phyloP scores from a whole-genome alignment of 495 filamentous ascomycete genomes.

The Aspergillus sclerotioniger region DNA sequence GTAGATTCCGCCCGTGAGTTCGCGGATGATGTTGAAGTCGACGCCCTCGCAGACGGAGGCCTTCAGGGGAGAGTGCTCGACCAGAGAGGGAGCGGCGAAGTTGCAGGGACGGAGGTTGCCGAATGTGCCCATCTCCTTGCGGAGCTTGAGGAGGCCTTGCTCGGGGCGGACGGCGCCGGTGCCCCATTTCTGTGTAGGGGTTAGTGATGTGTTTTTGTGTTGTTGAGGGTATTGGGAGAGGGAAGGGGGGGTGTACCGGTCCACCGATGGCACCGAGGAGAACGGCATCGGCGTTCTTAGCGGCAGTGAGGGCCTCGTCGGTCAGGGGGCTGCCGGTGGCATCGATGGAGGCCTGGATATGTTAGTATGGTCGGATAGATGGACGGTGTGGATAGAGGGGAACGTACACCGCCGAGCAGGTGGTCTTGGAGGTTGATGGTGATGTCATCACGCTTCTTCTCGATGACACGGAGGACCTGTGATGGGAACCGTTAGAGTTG shows the following conservation, averaged over 20 bases:
- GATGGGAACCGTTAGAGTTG: background rate
- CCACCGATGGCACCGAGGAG: conserved; percentile 95
- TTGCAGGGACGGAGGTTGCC: conserved; percentile 97
- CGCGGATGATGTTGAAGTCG: conserved; percentile 93
- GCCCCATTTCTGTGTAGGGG: conserved; percentile 77
- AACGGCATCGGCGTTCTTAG: conserved; percentile 87
- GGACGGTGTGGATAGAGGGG: background rate
- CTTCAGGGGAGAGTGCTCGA: conserved; percentile 86
- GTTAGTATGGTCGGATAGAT: background rate
- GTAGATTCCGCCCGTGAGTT: conserved; percentile 95
- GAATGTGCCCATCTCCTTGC: conserved; percentile 92
- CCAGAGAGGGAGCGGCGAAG: conserved; percentile 87
- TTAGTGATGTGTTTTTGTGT: conserved; percentile 1
- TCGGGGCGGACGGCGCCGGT: conserved; percentile 86
- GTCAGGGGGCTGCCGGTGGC: conserved; percentile 74
- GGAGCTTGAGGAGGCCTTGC: conserved; percentile 88
- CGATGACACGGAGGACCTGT: conserved; percentile 66
- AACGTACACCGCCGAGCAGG: conserved; percentile 87
- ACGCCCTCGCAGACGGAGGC: conserved; percentile 80
- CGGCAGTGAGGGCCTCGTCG: conserved; percentile 78
- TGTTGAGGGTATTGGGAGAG: background rate
- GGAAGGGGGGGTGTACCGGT: conserved; percentile 53
- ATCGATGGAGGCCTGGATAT: conserved; percentile 74
- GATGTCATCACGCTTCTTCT: conserved; percentile 63
- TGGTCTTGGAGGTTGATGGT: conserved; percentile 91